These are phyloP conservation scores for Termitomyces sp. DNA, from an alignment of 768 basidiomycete species.

Conservation along the genomic window DNA sequence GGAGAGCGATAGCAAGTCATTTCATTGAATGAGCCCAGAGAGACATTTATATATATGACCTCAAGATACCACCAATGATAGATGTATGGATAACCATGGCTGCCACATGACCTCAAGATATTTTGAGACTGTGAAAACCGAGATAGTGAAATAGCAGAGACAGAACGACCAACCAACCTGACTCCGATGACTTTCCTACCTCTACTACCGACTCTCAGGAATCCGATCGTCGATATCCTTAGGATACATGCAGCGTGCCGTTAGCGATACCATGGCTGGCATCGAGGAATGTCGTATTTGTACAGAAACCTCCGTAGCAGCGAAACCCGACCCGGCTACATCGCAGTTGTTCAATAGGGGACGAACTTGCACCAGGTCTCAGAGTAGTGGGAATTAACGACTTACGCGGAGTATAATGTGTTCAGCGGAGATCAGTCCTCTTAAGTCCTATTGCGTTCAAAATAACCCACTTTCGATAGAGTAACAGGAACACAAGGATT, in stretches of 20 bases:
- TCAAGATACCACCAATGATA: constrained; percentile 99
- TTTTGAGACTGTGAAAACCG: constrained; percentile 53
- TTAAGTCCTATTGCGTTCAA: constrained; percentile 39
- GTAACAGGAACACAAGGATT: constrained; percentile 30
- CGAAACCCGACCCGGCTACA: no score
- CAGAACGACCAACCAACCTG: no score
- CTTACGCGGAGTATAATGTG: constrained; percentile 88
- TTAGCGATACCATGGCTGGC: constrained; percentile 62
- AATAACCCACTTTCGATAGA: not conserved
- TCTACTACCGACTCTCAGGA: no score
- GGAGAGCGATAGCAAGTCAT: constrained; percentile 5
- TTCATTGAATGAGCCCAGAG: constrained; percentile 60
- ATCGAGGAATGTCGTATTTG: constrained; percentile 90
- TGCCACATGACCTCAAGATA: constrained; percentile 87
- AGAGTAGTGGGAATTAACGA: constrained; percentile 10
- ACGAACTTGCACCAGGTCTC: constrained; percentile 11
- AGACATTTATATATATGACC: constrained; percentile 96
- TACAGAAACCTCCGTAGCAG: no score
- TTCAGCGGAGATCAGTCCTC: constrained; percentile 94
- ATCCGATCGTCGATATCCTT: no score
- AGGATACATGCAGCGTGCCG: constrained; percentile 22
- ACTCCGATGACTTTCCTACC: no score
- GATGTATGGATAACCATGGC: constrained; percentile 88
- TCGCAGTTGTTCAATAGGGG: no score
- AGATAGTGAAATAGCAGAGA: constrained; percentile 14